Base-by-base conservation (phyloP, 805 yeast genomes). In the Yarrowia deformans region DNA sequence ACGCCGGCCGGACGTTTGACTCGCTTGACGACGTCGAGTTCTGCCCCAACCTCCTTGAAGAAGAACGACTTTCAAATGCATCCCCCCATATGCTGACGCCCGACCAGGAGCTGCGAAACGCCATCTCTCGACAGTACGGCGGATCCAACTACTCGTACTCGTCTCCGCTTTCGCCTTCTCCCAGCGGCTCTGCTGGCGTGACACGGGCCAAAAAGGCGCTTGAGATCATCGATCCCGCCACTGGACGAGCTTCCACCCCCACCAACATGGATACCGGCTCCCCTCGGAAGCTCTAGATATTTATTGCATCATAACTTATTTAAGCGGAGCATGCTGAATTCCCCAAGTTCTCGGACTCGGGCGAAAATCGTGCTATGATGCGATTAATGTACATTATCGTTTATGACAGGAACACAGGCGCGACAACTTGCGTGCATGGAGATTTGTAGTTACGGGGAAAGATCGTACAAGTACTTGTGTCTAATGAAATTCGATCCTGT, bases 1-100 rank as follows among this genome's bases (percentile, higher is more conserved):
- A 87, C 72, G 82, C 86, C 54, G 85, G 87, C 72, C 84, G 88
- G 73, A 83, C 90, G 37, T 87, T 88, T 77, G 91, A 87, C 72
- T 73, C 82, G 50, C 90, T 86, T 75, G 89, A 88, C 71, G 92
- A 89, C 73, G 75, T 84, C 42, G 92, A 87, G 77, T 89, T 89
- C 75, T 86, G 87, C 71, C 89, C 89, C 29, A 78, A 66, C 42
- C 55, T 72, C 23, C 52, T 69, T 12, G 73, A 72, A 45, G 72
- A 71, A 16, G 52, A 49, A 39, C 69, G 67, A 60, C 61, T 61
- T n/a, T n/a, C 39, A 19, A 37, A 52, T 40, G 42, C 58, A 54
- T 68, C 52, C 48, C 45, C 70, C 35, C 39, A 45, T 35, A 34
- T 68, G 68, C 32, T 45, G 32, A 45, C 71, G 40, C 45, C 50